Conservation (phyloP, 331 rosid species). For the Quercus phellos region DNA sequence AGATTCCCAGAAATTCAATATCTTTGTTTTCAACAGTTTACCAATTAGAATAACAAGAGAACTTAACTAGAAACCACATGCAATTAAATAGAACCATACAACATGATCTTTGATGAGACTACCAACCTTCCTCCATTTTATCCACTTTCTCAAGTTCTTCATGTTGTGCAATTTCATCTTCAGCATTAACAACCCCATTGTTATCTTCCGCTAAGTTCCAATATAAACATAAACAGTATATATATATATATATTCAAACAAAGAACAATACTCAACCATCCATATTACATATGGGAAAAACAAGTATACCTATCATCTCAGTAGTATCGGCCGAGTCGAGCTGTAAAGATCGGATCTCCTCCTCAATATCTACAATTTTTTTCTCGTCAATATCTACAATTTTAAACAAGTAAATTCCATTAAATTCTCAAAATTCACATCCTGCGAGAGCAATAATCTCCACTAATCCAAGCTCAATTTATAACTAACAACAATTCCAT, state of each 20-base stretch:
- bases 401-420: conserved; percentile 13
- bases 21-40: not conserved
- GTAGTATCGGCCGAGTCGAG: conserved; percentile 76
- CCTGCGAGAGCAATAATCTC: not conserved
- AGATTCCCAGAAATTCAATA: not conserved
- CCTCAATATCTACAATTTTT: conserved; percentile 64
- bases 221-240: conserved; percentile 16
- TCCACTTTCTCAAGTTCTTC: conserved; percentile 52
- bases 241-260: conserved; percentile 3
- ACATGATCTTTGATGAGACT: not conserved
- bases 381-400: conserved; percentile 9
- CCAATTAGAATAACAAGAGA: not conserved
- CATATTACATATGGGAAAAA: not conserved
- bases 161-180: conserved; percentile 49
- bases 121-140: conserved; percentile 76
- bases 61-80: not conserved
- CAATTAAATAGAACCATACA: not conserved
- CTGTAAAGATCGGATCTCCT: conserved; percentile 88
- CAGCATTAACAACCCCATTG: conserved; percentile 51
- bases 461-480: not conserved
- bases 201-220: conserved; percentile 51
- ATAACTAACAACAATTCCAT: not conserved
- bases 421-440: conserved; percentile 6
- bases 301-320: conserved; percentile 1
- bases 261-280: not conserved